Conservation (phyloP, 2,329 filamentous ascomycete genomes). For the Juglanconis sp. region DNA sequence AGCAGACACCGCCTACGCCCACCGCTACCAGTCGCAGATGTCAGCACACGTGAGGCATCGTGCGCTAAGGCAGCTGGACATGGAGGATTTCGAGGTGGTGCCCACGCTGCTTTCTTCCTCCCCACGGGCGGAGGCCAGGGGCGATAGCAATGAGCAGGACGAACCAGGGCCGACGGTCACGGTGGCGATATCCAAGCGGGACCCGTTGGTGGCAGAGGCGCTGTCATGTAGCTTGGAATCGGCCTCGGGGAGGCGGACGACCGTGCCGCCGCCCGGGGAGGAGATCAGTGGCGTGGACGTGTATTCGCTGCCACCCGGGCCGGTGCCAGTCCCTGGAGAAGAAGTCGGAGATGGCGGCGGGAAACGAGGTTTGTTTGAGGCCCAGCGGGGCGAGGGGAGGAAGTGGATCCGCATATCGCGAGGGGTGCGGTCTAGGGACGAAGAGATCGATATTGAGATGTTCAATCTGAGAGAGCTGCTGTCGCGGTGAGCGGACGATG, state of each 20-base stretch:
- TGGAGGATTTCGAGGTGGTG: conserved; percentile 14
- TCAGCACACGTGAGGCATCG: conserved; percentile 1
- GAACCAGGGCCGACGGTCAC: not conserved
- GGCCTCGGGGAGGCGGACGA: not conserved
- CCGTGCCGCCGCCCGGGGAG: conserved; percentile 7
- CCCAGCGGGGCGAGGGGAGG: conserved; percentile 12
- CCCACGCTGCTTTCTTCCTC: conserved; percentile 9
- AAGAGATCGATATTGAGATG: conserved; percentile 5
- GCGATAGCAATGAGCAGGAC: not conserved
- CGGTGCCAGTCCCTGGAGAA: not conserved
- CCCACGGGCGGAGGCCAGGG: not conserved
- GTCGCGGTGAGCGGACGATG: conserved; percentile 1
- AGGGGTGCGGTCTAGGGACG: not conserved
- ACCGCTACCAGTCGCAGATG: conserved; percentile 10
- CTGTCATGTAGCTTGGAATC: not conserved
- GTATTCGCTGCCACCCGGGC: conserved; percentile 1
- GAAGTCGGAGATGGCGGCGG: not conserved
- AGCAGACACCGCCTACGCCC: conserved; percentile 14
- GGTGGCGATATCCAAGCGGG: conserved; percentile 8
- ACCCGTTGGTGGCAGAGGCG: conserved; percentile 11
- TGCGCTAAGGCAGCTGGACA: conserved; percentile 12
- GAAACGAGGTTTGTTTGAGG: not conserved
- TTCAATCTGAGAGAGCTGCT: conserved; percentile 14
- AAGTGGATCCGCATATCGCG: conserved; percentile 14
- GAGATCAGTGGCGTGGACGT: conserved; percentile 15